Evolutionary conservation across 2,329 filamentous ascomycete genomes (phyloP), one percentile per base, ranked within the genome.

Genomic region (Pleoardoris graminearum): DNA sequence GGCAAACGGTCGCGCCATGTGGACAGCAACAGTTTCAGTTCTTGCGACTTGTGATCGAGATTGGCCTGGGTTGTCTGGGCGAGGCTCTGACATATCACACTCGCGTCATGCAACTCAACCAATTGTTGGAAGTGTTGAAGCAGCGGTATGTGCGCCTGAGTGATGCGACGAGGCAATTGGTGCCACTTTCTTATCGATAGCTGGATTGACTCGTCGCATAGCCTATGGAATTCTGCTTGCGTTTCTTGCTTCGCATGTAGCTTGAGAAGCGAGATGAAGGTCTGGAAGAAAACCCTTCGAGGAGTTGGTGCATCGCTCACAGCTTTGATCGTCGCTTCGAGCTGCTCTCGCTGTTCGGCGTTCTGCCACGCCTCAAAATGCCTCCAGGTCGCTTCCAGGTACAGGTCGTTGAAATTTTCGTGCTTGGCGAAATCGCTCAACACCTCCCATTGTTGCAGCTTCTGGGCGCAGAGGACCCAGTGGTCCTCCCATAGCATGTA

Each of bases 401-500:
- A 85, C 45, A 99, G 84, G 70, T 99, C 94, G 68, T 97, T 96
- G 75, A 97, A 89, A 68, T 99, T 99, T 71, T 99, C 95, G 66
- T 99, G 94, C 75, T 99, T 99, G 3, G 94, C 92, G 68, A 97
- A 97, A 65, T 99, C 95, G 57, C 91, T 91, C 29, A 99, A 76
- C 51, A 99, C 93, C 65, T 99, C 94, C 94, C 94, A 99, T 70
- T 99, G 95, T 72, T 99, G 95, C 39, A 99, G 81, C 76, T 99
- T 99, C 76, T 97, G 91, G 0, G 93, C 94, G 72, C 94, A 99
- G 44, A 97, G 82, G 36, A 99, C 87, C 94, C 94, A 99, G 65
- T 99, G 95, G 69, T 99, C 94, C 75, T 99, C 94, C 94, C 94
- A 99, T 1, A 99, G 83, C 84, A 96, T 97, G 75, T 99, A 99